Conservation (phyloP, 345 rosid species). For the Populus tremula region DNA sequence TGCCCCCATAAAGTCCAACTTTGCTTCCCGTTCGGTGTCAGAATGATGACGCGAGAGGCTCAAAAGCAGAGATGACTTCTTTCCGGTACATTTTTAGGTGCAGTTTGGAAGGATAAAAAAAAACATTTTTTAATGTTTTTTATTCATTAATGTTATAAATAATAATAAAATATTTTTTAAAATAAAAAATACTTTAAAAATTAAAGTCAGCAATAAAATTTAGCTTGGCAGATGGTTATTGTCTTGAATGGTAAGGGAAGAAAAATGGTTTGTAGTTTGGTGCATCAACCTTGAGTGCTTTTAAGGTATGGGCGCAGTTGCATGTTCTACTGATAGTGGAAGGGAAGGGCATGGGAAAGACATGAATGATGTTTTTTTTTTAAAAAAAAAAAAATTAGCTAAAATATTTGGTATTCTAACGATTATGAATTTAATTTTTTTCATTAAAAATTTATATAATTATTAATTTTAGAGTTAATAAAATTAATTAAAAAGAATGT, state of each 20-base stretch:
- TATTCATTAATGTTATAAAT: no score
- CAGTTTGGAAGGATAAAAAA: no score
- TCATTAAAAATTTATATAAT: no score
- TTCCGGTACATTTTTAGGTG: not conserved
- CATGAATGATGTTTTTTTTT: not conserved
- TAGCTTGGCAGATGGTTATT: not conserved
- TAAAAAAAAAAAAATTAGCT: no score
- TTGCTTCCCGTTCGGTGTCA: not conserved
- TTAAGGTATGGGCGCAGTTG: conserved; percentile 5
- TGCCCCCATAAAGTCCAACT: not conserved
- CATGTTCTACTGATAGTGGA: not conserved
- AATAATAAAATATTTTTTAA: no score
- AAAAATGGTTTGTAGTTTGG: conserved; percentile 6
- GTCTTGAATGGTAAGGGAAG: conserved; percentile 25
- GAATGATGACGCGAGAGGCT: conserved; percentile 4
- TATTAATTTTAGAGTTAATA: no score
- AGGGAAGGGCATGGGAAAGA: conserved; percentile 13
- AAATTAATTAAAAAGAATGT: no score
- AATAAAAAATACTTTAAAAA: not conserved
- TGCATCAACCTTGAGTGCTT: conserved; percentile 17
- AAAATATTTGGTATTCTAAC: no score
- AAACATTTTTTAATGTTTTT: no score
- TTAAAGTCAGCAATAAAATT: no score
- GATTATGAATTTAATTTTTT: no score
- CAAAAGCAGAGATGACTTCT: not conserved